Evolutionary conservation across 2,329 filamentous ascomycete species (phyloP).

Genomic region (Catunica adiposa): DNA sequence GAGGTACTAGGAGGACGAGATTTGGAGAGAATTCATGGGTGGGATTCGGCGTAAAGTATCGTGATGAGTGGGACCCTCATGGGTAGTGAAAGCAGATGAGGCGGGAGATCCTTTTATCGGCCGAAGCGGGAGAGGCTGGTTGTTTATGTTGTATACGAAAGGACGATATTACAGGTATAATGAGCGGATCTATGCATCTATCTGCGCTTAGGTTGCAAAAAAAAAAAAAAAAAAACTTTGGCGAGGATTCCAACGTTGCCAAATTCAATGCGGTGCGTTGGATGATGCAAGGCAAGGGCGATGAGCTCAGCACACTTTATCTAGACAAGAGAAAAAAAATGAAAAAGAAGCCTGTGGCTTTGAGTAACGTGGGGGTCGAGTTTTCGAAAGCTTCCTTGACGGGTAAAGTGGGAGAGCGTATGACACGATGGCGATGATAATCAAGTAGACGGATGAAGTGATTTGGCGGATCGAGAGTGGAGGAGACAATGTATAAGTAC

Average conservation of each 20-base stretch:
- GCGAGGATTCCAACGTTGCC: not conserved
- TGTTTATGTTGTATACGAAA: too few relatives aligned
- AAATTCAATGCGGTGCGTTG: not conserved
- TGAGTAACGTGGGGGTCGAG: not conserved
- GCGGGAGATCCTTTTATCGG: not conserved
- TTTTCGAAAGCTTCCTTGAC: too few relatives aligned
- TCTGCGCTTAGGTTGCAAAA: too few relatives aligned
- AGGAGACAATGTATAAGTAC: too few relatives aligned
- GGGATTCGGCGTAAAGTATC: not conserved
- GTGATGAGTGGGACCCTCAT: not conserved
- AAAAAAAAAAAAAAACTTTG: constrained; percentile 4
- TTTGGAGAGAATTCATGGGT: not conserved
- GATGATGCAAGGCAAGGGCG: not conserved
- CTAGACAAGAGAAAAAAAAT: not conserved
- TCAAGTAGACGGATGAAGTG: too few relatives aligned
- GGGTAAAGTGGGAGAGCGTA: not conserved
- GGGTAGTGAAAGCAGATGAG: not conserved
- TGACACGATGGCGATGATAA: too few relatives aligned
- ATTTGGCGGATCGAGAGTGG: too few relatives aligned
- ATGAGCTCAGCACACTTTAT: not conserved
- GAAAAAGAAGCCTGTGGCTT: not conserved
- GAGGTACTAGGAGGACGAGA: too few relatives aligned
- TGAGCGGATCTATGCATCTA: too few relatives aligned
- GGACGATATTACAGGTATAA: too few relatives aligned
- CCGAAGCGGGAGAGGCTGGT: too few relatives aligned